phyloP scores from a whole-genome alignment of 2,329 filamentous ascomycete species.

The Fusarium zealandicum region DNA sequence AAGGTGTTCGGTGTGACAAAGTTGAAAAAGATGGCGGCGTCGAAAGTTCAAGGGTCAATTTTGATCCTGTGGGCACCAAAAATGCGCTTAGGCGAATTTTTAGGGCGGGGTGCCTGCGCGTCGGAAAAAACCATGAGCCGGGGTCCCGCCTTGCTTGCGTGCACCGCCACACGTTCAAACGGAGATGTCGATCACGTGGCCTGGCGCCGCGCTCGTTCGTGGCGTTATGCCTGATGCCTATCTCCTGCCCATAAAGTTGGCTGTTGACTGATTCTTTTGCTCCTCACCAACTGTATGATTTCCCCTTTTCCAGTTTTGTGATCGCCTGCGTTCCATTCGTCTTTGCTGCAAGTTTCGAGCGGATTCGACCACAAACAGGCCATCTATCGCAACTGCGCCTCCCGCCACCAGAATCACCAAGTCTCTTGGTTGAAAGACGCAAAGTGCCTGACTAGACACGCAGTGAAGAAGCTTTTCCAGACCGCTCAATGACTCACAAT shows the following conservation, averaged over 20 bases:
- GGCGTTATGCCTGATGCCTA: conserved; percentile 38
- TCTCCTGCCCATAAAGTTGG: conserved; percentile 39
- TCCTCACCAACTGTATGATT: conserved; percentile 34
- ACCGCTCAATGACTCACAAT: conserved; percentile 42
- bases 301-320: conserved; percentile 31
- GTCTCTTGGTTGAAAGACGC: conserved; percentile 26
- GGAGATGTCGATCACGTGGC: conserved; percentile 25
- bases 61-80: conserved; percentile 47
- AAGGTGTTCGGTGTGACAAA: conserved; percentile 45
- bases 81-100: conserved; percentile 27
- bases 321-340: conserved; percentile 34
- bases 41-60: conserved; percentile 39
- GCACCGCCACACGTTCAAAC: conserved; percentile 38
- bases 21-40: conserved; percentile 43
- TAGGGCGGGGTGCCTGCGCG: conserved; percentile 25
- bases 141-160: neutral
- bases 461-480: conserved; percentile 21
- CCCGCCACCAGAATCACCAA: conserved; percentile 20
- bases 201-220: conserved; percentile 25
- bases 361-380: conserved; percentile 29
- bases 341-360: conserved; percentile 33
- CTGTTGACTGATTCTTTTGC: conserved; percentile 38
- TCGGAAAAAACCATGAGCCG: conserved; percentile 25
- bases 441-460: conserved; percentile 31
- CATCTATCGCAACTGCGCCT: conserved; percentile 37